Evolutionary conservation across 192 early-diverging fungal species (phyloP).

Genomic region (Coemansia biformis): DNA sequence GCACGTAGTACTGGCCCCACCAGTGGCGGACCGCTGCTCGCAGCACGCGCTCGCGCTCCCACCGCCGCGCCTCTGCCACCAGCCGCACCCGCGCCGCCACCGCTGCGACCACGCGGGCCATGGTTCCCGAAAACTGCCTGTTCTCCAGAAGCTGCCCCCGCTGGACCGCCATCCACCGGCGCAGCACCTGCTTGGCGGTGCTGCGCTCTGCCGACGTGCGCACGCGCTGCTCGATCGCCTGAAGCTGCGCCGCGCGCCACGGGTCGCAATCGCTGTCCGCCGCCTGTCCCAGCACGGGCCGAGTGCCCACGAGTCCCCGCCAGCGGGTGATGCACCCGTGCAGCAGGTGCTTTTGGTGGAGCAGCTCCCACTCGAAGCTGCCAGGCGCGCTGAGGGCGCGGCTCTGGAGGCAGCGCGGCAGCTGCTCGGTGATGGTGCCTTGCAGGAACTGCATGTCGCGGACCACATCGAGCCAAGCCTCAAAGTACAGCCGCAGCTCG

Average conservation of each 20-base stretch:
- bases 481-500: slow-evolving; percentile 9
- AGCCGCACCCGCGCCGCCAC: slow-evolving; percentile 8
- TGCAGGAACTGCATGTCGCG: slow-evolving; percentile 3
- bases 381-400: not conserved
- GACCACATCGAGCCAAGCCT: slow-evolving; percentile 17
- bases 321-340: not conserved
- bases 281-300: not conserved
- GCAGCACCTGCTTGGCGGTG: not conserved
- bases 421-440: not conserved
- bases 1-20: slow-evolving; percentile 6
- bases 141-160: slow-evolving; percentile 19
- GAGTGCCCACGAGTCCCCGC: not conserved
- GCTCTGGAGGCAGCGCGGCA: slow-evolving; percentile 5
- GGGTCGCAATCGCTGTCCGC: not conserved
- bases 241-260: slow-evolving; percentile 3
- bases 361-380: slow-evolving; percentile 23
- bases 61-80: slow-evolving; percentile 9
- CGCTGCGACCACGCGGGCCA: not conserved
- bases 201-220: not conserved
- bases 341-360: slow-evolving; percentile 10
- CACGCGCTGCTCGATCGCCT: slow-evolving; percentile 2
- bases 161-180: slow-evolving; percentile 9
- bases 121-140: slow-evolving; percentile 1
- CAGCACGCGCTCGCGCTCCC: slow-evolving; percentile 6
- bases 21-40: slow-evolving; percentile 7